These are phyloP conservation scores for Yamadazyma takamatsuzukensis DNA, from an alignment of 805 yeast species.

Conservation along the genomic window DNA sequence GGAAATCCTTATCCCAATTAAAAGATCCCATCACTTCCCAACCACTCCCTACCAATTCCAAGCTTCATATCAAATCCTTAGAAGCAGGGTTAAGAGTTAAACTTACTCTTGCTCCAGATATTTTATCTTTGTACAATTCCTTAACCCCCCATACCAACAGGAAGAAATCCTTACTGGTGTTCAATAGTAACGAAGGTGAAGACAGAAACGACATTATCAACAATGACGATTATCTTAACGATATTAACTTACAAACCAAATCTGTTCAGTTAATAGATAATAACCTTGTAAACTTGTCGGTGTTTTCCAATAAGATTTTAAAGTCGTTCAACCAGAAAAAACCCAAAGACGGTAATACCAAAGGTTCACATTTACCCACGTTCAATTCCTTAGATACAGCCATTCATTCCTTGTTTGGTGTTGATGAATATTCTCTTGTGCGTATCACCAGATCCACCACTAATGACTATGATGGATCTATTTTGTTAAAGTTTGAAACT, in stretches of 20 bases:
- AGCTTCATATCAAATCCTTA: slow-evolving; percentile 40
- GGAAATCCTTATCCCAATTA: slow-evolving; percentile 24
- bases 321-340: slow-evolving; percentile 21
- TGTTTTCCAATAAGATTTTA: slow-evolving; percentile 33
- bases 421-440: slow-evolving; percentile 41
- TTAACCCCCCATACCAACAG: slow-evolving; percentile 31
- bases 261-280: slow-evolving; percentile 35
- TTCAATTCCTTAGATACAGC: slow-evolving; percentile 47
- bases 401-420: slow-evolving; percentile 38
- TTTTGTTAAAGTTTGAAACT: slow-evolving; percentile 51
- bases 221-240: slow-evolving; percentile 9
- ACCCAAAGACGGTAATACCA: slow-evolving; percentile 2
- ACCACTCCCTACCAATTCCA: slow-evolving; percentile 13
- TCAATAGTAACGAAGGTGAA: slow-evolving; percentile 6
- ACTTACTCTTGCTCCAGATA: slow-evolving; percentile 43
- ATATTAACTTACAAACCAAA: slow-evolving; percentile 14
- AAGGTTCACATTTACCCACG: slow-evolving; percentile 16
- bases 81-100: slow-evolving; percentile 51
- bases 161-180: slow-evolving; percentile 15
- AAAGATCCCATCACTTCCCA: no score
- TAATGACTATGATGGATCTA: slow-evolving; percentile 47
- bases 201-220: slow-evolving; percentile 2
- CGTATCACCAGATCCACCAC: slow-evolving; percentile 56
- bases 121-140: slow-evolving; percentile 41
- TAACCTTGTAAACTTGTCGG: slow-evolving; percentile 34